Percentiles rank a stretch among this genome's conserved stretches.
Evolutionary conservation across 169 alveolate species (phyloP).

Genomic region (Neospora caninum): DNA sequence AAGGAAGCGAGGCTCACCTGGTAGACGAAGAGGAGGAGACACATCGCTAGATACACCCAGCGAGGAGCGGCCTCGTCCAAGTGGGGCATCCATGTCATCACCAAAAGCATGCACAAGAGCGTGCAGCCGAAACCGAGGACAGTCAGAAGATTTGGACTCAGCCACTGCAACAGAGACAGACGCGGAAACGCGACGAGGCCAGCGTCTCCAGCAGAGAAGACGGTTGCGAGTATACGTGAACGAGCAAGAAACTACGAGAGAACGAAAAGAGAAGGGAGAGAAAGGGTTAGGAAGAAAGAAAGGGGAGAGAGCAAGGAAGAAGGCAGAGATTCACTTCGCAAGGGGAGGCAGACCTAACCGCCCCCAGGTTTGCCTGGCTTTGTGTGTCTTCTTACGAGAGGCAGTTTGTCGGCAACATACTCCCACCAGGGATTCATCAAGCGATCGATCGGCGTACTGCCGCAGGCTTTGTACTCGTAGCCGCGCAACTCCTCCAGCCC

Average conservation of each 20-base stretch:
- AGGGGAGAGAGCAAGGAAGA: not conserved
- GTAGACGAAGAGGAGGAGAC: slow-evolving; percentile 1
- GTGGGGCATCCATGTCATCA: slow-evolving; percentile 19
- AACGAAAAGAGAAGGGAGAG: not conserved
- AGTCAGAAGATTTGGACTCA: slow-evolving; percentile 29
- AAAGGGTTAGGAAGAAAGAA: not conserved
- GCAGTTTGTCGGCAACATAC: not conserved
- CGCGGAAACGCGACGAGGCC: not conserved
- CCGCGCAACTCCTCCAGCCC: slow-evolving; percentile 33
- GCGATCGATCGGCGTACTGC: slow-evolving; percentile 40
- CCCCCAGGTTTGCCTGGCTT: not conserved
- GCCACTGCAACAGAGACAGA: slow-evolving; percentile 29
- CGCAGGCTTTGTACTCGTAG: slow-evolving; percentile 12
- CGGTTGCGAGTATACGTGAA: not conserved
- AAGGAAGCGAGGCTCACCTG: not conserved
- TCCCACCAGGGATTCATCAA: slow-evolving; percentile 42
- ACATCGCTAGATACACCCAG: not conserved
- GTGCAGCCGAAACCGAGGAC: slow-evolving; percentile 40
- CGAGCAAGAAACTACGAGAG: not conserved
- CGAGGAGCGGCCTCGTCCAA: slow-evolving; percentile 41
- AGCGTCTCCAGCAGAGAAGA: not conserved
- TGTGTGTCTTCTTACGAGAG: not conserved
- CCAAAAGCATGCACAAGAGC: not conserved
- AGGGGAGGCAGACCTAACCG: not conserved
- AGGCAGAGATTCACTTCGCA: not conserved